phyloP scores from a whole-genome alignment of 176 grass and related monocot species.

The Oryza coarctata region DNA sequence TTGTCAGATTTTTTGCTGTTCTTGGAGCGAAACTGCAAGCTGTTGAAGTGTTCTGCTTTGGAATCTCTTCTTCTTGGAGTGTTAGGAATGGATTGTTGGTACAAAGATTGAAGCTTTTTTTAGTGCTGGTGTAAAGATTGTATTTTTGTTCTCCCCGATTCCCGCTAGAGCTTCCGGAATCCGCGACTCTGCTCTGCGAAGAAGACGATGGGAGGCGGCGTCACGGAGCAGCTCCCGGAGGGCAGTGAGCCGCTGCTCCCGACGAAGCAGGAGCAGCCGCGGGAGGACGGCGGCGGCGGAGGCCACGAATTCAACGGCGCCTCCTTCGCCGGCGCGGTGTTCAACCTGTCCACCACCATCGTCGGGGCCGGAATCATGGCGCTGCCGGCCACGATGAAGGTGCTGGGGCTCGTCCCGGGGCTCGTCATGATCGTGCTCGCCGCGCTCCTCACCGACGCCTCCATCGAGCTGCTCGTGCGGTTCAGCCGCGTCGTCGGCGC shows the following conservation, averaged over 20 bases:
- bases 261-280: constrained; percentile 41
- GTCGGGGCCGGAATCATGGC: constrained; percentile 99
- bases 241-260: constrained; percentile 69
- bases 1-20: not conserved
- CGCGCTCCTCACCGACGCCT: constrained; percentile 81
- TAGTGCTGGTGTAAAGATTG: constrained; percentile 12
- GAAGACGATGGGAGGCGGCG: constrained; percentile 52
- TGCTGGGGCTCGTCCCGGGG: constrained; percentile 77
- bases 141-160: no score
- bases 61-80: not conserved
- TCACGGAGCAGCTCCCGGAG: constrained; percentile 44
- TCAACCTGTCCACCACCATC: constrained; percentile 96
- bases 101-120: constrained; percentile 5
- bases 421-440: constrained; percentile 78
- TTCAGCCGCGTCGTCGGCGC: constrained; percentile 69
- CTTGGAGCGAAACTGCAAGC: not conserved
- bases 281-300: not conserved
- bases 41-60: not conserved
- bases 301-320: constrained; percentile 61
- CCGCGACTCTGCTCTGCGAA: not conserved
- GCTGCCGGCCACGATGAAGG: constrained; percentile 93
- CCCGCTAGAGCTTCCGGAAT: not conserved
- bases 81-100: not conserved
- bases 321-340: constrained; percentile 80
- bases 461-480: constrained; percentile 78